Percentiles rank a stretch among this genome's conserved stretches.
Conservation (phyloP, 2,329 filamentous ascomycete genomes). For the Sporothrix luriei region DNA sequence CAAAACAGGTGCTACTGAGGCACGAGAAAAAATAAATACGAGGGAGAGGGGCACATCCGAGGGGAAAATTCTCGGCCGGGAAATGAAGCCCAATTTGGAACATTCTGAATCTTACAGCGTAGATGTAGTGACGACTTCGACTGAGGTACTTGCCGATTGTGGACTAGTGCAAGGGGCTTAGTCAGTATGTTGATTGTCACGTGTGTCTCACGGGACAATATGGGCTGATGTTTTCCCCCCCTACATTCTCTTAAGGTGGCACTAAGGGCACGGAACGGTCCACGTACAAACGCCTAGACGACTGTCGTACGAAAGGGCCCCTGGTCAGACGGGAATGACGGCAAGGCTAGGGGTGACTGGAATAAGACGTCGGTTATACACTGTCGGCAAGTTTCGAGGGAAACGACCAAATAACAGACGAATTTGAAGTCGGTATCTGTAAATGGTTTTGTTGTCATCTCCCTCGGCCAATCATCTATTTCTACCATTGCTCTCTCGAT, state of each 20-base stretch:
- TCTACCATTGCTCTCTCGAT: no score
- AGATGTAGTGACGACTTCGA: constrained; percentile 5
- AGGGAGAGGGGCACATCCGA: background rate
- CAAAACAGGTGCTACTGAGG: background rate
- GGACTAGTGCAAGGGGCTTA: constrained; percentile 9
- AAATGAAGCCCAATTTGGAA: constrained; percentile 60
- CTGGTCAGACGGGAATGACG: no score
- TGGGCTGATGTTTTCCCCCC: background rate
- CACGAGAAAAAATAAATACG: background rate
- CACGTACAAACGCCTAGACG: background rate
- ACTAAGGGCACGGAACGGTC: background rate
- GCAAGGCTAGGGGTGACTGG: no score
- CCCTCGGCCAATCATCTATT: no score
- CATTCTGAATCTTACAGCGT: constrained; percentile 25
- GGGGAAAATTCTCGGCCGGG: background rate
- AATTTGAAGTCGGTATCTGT: no score
- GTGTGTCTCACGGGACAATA: background rate
- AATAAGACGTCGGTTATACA: no score
- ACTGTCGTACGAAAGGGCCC: no score
- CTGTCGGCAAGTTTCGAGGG: no score
- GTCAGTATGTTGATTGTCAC: background rate
- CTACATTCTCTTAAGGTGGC: background rate
- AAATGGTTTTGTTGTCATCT: no score
- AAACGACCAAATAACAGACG: no score
- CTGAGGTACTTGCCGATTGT: background rate